These are phyloP conservation scores for Spergularia marina DNA, from an alignment of 148 eudicot genomes.

Conservation along the genomic window DNA sequence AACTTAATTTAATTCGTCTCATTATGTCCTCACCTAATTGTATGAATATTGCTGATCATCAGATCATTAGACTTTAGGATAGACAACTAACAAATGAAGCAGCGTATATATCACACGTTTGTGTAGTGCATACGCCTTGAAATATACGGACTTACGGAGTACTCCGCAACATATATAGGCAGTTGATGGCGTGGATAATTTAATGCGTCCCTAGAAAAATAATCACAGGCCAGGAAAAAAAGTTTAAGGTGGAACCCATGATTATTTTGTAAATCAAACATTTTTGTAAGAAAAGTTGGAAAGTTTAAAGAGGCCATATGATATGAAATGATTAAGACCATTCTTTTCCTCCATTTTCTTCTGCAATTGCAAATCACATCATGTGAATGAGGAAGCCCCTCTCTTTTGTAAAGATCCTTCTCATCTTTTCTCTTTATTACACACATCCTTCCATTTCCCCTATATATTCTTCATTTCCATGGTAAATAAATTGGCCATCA, in stretches of 20 bases:
- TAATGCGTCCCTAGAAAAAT: too few relatives aligned
- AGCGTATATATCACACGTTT: too few relatives aligned
- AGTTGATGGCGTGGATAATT: too few relatives aligned
- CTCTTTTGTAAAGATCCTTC: slow-evolving; percentile 17
- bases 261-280: slow-evolving; percentile 10
- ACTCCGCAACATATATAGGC: too few relatives aligned
- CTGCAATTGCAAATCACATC: not conserved
- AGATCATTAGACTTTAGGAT: too few relatives aligned
- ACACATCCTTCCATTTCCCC: not conserved
- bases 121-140: too few relatives aligned
- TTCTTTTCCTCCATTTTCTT: slow-evolving; percentile 2
- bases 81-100: too few relatives aligned
- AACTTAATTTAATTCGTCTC: not conserved
- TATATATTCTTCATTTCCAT: not conserved
- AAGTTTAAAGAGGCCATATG: slow-evolving; percentile 23
- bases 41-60: not conserved
- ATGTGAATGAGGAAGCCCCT: slow-evolving; percentile 16
- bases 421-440: not conserved
- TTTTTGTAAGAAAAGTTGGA: not conserved
- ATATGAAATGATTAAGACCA: slow-evolving; percentile 21
- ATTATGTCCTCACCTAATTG: not conserved
- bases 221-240: not conserved
- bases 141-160: too few relatives aligned
- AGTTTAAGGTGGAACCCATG: slow-evolving; percentile 18
- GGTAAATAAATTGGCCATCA: too few relatives aligned